phyloP scores from a whole-genome alignment of 768 basidiomycete genomes.

The Calvatia gigantea region DNA sequence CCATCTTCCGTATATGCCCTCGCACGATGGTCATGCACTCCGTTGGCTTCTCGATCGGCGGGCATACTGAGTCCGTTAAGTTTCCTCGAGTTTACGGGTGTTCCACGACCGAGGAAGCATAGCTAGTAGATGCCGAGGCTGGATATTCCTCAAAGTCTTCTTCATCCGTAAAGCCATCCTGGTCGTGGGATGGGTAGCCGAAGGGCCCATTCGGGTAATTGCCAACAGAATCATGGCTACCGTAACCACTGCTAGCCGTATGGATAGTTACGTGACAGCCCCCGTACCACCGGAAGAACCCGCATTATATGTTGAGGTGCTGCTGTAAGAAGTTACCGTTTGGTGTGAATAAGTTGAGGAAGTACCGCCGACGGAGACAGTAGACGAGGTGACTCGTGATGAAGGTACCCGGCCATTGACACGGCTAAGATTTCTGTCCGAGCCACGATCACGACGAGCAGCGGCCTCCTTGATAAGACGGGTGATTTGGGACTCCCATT shows the following conservation, averaged over 20 bases:
- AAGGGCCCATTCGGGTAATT: constrained; percentile 34
- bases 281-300: neutral
- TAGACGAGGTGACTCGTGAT: constrained; percentile 8
- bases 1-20: constrained; percentile 70
- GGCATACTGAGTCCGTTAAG: constrained; percentile 55
- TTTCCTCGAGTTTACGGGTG: constrained; percentile 59
- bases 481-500: constrained; percentile 90
- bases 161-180: constrained; percentile 63
- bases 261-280: neutral
- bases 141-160: constrained; percentile 79
- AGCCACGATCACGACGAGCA: constrained; percentile 63
- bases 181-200: constrained; percentile 53
- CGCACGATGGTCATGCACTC: constrained; percentile 46
- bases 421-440: constrained; percentile 42
- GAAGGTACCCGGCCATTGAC: constrained; percentile 1
- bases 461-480: constrained; percentile 79
- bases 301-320: neutral
- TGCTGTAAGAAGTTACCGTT: constrained; percentile 18
- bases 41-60: constrained; percentile 48
- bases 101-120: constrained; percentile 67
- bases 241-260: constrained; percentile 3
- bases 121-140: constrained; percentile 32
- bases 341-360: constrained; percentile 29
- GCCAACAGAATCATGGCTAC: constrained; percentile 2
- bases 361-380: constrained; percentile 8